Evolutionary conservation across 106 monocot genomes (phyloP), one percentile per base, ranked within the genome.

Genomic region (Dioscorea dumetorum): DNA sequence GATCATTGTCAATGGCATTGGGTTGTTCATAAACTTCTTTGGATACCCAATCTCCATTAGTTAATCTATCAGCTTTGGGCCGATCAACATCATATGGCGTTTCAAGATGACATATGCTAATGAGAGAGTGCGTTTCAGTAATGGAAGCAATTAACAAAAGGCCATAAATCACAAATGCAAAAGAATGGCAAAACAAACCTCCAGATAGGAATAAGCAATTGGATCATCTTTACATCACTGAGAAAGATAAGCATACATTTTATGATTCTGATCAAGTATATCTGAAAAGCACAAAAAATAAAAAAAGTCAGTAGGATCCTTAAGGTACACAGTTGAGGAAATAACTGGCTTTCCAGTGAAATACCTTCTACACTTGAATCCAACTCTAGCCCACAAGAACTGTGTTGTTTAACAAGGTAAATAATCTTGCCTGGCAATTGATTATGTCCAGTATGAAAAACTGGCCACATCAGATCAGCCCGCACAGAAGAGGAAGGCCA

Each of bases 131-230:
- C n/a, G n/a, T n/a, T n/a, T n/a, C n/a, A n/a, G n/a, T n/a, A n/a
- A n/a, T n/a, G n/a, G n/a, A n/a, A n/a, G n/a, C n/a, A n/a, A n/a
- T 18, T 31, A 1, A 17, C 0, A 31, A 63, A 32, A 63, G 41
- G 12, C 0, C 7, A 63, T 33, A 33, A 0, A 2, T 63, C 54
- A 50, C 28, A 19, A 14, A 56, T 64, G 62, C 57, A 68, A 65
- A 65, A 61, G 68, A 67, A 74, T 18, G 28, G 35, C 33, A 24
- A 34, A 76, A 81, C 73, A 48, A 0, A 91, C 95, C 86, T 92
- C 95, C 95, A n/a, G 73, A 97, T 97, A 63, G 88, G 82, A 56
- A 97, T 22, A 21, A 97, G 89, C 48, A 91, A 97, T 69, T 88
- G 91, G 81, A 97, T 91, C 91, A 97, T 88, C 80, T 84, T 97